Evolutionary conservation across 257 asterid species (phyloP), one percentile per base, ranked within the genome.

Genomic region (Salvia miltiorrhiza): DNA sequence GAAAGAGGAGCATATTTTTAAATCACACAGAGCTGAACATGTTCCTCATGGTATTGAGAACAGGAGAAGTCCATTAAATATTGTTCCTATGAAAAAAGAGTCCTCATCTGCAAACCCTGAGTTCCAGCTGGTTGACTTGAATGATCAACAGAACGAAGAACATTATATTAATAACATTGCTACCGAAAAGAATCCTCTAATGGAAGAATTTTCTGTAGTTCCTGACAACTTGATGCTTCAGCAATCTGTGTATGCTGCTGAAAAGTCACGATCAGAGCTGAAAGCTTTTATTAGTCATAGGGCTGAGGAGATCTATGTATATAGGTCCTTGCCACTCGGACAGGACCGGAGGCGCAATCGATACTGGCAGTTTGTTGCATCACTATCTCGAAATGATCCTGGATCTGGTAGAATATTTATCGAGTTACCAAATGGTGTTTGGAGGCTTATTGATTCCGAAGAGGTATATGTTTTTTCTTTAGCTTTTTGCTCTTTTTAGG

Each of bases 281-380:
- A 93, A 88, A 83, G 82, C 91, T 73, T 84, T 70, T 58, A 88
- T 90, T 21, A 79, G 86, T 61, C 88, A 90, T 60, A 77, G 71
- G 71, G 98, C 93, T 3, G 98, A 93, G 79, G 93, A 85, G 77
- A 82, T 86, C 69, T 87, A 86, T 70, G 93, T 82, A 16, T 86
- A 86, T 72, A 81, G 95, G 77, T 93, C 97, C 12, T 78, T 90
- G 84, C 97, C 98, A 44, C 88, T 93, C 63, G 98, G 97, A 33
- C 96, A 79, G 73, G 98, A 93, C 73, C 85, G 98, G 17, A 85
- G 97, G 70, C 82, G 84, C 19, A 90, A 93, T 70, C 83, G 98
- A 26, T 93, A 88, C 69, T 93, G 97, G 97, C 97, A 84, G 70
- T 93, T 90, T 48, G 70, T 80, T 33, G 77, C 95, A 7, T 88